These are phyloP conservation scores for Colletotrichum eremochloae DNA, from an alignment of 2,329 filamentous ascomycete genomes.

Conservation along the genomic window DNA sequence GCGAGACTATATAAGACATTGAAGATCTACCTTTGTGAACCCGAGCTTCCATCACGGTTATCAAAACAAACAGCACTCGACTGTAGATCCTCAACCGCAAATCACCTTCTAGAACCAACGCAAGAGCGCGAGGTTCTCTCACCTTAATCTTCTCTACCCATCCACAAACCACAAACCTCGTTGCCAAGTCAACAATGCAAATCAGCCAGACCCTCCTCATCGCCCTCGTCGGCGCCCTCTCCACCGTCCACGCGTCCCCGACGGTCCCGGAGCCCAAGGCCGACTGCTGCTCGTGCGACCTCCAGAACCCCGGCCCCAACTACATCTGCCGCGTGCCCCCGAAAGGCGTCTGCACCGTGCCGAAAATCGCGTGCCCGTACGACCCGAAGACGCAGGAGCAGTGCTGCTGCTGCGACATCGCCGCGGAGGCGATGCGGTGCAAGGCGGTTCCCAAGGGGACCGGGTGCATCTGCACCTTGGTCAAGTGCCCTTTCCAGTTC, in stretches of 20 bases:
- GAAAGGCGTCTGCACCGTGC: constrained; percentile 28
- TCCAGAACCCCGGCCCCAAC: constrained; percentile 14
- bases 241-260: constrained; percentile 44
- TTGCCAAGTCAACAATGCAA: constrained; percentile 33
- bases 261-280: constrained; percentile 29
- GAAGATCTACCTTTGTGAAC: background rate
- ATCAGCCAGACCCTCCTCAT: constrained; percentile 44
- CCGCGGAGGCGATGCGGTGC: constrained; percentile 22
- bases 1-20: background rate
- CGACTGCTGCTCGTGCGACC: constrained; percentile 47
- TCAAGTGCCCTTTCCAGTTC: constrained; percentile 40
- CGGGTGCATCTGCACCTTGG: constrained; percentile 34
- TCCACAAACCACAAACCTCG: background rate
- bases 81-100: background rate
- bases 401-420: constrained; percentile 44
- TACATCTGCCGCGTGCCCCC: constrained; percentile 41
- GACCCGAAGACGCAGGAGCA: constrained; percentile 40
- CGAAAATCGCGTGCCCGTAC: constrained; percentile 43
- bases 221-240: constrained; percentile 33
- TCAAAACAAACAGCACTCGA: background rate
- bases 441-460: constrained; percentile 17
- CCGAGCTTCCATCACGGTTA: background rate
- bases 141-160: background rate
- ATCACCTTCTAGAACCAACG: constrained; percentile 12
- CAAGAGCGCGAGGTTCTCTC: background rate